Percentiles rank a stretch among this genome's conserved stretches.
Conservation (phyloP, 2,329 filamentous ascomycete species). For the Diaporthe aspalathi region DNA sequence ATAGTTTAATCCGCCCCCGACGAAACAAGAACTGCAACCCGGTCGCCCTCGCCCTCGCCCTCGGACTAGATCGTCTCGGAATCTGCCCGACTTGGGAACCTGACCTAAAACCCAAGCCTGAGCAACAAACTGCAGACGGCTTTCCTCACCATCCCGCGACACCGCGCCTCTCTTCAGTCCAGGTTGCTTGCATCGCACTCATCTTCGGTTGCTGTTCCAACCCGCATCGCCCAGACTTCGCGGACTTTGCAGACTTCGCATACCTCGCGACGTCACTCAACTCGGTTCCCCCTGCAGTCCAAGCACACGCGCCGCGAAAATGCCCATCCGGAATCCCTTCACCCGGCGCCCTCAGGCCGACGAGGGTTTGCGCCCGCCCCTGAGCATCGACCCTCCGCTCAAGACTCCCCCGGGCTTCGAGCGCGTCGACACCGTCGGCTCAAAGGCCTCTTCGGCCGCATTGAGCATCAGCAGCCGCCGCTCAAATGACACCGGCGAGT, state of each 20-base stretch:
- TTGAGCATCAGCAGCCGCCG: slow-evolving; percentile 68
- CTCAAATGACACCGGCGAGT: slow-evolving; percentile 75
- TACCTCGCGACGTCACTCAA: neutral
- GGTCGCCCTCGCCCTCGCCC: slow-evolving; percentile 16
- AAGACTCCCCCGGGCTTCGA: slow-evolving; percentile 61
- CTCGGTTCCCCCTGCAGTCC: slow-evolving; percentile 2
- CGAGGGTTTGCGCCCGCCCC: slow-evolving; percentile 63
- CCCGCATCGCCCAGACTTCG: neutral
- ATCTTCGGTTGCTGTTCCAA: neutral
- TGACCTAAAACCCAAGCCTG: slow-evolving; percentile 1
- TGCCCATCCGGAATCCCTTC: slow-evolving; percentile 82
- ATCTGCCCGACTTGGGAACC: slow-evolving; percentile 13
- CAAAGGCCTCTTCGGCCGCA: slow-evolving; percentile 70
- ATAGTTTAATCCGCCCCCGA: slow-evolving; percentile 14
- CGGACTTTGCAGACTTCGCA: too few relatives aligned
- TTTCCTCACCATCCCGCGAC: neutral
- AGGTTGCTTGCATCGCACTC: neutral
- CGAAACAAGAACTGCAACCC: slow-evolving; percentile 11
- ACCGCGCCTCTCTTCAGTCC: neutral
- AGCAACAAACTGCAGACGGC: slow-evolving; percentile 10
- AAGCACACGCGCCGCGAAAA: slow-evolving; percentile 50
- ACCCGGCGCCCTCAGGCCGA: slow-evolving; percentile 64
- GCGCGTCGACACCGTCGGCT: slow-evolving; percentile 71
- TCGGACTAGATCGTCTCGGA: slow-evolving; percentile 24
- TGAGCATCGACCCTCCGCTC: slow-evolving; percentile 54